Evolutionary conservation across 371 early-diverging fungal genomes (phyloP).

Genomic region (Mortierella sp.): DNA sequence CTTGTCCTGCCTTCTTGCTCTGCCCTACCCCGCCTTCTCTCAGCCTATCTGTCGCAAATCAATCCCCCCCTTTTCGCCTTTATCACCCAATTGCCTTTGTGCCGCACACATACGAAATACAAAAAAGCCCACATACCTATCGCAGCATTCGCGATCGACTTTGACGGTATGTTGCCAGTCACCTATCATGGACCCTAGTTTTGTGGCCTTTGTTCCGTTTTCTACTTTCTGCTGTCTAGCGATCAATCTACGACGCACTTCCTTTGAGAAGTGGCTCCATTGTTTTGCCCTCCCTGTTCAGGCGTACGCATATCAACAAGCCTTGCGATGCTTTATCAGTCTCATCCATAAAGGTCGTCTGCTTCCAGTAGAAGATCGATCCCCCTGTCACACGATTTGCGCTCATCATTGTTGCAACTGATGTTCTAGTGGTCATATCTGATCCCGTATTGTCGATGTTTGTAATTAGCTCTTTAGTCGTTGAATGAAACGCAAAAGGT

Average conservation of each 20-base stretch:
- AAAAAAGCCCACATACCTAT: neutral
- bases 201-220: neutral
- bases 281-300: conserved; percentile 30
- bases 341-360: conserved; percentile 19
- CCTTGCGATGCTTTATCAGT: conserved; percentile 32
- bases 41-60: neutral
- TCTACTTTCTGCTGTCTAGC: conserved; percentile 9
- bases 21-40: neutral
- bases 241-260: conserved; percentile 20
- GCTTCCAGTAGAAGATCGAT: conserved; percentile 24
- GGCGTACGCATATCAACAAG: conserved; percentile 35
- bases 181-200: neutral
- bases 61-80: neutral
- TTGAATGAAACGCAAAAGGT: too few species aligned
- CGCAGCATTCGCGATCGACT: conserved; percentile 1
- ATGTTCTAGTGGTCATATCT: too few species aligned
- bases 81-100: neutral
- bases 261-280: conserved; percentile 36
- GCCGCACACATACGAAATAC: neutral
- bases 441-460: too few species aligned
- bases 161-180: neutral
- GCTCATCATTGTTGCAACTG: conserved; percentile 28
- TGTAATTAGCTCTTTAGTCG: too few species aligned
- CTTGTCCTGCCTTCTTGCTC: neutral
- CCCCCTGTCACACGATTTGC: conserved; percentile 34